These are phyloP conservation scores for Apiotrichum sp. DNA, from an alignment of 1,284 basidiomycete species.

Conservation along the genomic window DNA sequence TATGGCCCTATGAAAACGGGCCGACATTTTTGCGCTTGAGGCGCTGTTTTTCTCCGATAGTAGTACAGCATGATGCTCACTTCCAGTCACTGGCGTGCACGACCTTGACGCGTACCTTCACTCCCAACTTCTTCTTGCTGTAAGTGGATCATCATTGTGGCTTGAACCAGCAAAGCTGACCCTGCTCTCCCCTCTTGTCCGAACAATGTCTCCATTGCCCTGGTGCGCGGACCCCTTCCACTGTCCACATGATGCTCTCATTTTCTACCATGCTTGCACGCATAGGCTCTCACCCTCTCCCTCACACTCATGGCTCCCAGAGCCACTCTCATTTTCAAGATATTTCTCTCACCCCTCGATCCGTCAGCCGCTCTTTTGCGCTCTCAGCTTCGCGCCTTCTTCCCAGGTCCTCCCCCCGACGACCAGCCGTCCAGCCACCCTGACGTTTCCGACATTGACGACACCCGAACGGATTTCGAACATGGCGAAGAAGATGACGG, in stretches of 20 bases:
- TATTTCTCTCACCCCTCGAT: constrained; percentile 51
- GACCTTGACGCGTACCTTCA: constrained; percentile 56
- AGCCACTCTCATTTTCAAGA: constrained; percentile 55
- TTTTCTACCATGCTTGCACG: background rate
- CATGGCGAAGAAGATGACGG: constrained; percentile 17
- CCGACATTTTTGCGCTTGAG: background rate
- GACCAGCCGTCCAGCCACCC: constrained; percentile 4
- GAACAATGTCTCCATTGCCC: too few species aligned
- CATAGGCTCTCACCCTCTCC: constrained; percentile 52
- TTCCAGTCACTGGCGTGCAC: constrained; percentile 54
- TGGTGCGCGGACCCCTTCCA: background rate
- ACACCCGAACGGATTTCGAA: constrained; percentile 17
- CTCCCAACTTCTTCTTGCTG: constrained; percentile 53
- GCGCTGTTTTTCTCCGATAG: too few species aligned
- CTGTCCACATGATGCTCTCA: background rate
- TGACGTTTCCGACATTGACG: constrained; percentile 22
- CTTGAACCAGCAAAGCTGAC: too few species aligned
- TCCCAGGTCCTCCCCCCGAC: constrained; percentile 39
- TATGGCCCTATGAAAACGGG: too few species aligned
- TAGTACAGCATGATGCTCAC: background rate
- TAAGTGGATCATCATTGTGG: constrained; percentile 20
- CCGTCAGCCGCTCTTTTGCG: constrained; percentile 48
- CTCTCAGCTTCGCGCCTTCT: constrained; percentile 49
- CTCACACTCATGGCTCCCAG: constrained; percentile 51
- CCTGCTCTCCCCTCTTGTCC: too few species aligned